Evolutionary conservation across 257 asterid genomes (phyloP).

Genomic region (Solanum clarkiae): DNA sequence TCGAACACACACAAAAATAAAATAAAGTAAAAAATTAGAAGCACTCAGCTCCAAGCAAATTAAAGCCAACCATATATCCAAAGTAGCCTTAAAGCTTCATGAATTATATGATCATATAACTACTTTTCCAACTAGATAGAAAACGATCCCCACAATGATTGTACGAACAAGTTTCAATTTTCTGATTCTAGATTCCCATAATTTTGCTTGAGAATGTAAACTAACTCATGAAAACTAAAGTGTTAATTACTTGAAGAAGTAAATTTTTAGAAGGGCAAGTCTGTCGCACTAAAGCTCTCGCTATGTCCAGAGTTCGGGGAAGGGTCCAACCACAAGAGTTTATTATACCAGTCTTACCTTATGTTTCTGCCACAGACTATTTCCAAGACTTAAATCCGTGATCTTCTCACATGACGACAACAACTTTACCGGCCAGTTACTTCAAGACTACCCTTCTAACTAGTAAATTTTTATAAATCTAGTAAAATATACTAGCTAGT

Average conservation of each 20-base stretch:
- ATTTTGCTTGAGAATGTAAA: neutral
- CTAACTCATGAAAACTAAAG: neutral
- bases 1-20: neutral
- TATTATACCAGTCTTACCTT: too few relatives aligned
- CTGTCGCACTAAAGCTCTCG: too few relatives aligned
- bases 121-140: neutral
- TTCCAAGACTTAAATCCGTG: too few relatives aligned
- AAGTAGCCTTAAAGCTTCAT: neutral
- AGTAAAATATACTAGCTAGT: neutral
- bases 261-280: neutral
- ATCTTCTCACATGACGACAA: too few relatives aligned
- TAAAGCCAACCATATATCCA: neutral
- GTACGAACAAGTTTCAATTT: neutral
- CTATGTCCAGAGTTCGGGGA: too few relatives aligned
- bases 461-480: neutral
- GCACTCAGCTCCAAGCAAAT: neutral
- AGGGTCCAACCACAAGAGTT: too few relatives aligned
- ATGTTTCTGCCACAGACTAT: too few relatives aligned
- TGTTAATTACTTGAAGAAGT: neutral
- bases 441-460: too few relatives aligned
- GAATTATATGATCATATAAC: neutral
- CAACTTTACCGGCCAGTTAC: too few relatives aligned
- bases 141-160: neutral
- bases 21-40: neutral
- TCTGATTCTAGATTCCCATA: neutral